Evolutionary conservation across 2,329 filamentous ascomycete species (phyloP).

Genomic region (Trichoderma asperellum): DNA sequence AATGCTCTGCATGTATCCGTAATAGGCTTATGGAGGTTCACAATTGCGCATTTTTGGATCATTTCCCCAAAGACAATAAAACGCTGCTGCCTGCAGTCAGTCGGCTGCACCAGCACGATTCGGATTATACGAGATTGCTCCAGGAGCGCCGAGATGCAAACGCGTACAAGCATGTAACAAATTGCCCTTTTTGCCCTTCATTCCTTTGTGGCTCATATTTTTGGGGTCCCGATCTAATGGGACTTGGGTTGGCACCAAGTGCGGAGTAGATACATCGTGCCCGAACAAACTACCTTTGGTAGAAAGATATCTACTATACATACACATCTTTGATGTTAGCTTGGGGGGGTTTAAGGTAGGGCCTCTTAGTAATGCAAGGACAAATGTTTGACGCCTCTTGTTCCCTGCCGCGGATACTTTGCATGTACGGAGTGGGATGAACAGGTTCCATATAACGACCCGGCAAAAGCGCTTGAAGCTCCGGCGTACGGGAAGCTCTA

Average conservation of each 20-base stretch:
- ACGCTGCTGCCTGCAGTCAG: neutral
- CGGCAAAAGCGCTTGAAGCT: neutral
- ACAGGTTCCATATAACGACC: neutral
- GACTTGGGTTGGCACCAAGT: neutral
- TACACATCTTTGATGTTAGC: neutral
- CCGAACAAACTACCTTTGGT: slow-evolving; percentile 4
- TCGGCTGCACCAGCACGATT: neutral
- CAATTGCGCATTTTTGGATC: neutral
- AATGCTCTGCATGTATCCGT: neutral
- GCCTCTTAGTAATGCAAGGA: neutral
- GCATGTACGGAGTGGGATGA: neutral
- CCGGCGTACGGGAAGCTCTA: slow-evolving; percentile 3
- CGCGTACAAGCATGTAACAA: slow-evolving; percentile 15
- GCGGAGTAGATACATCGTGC: slow-evolving; percentile 19
- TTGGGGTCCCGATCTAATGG: slow-evolving; percentile 3
- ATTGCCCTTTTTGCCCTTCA: slow-evolving; percentile 3
- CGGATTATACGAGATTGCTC: neutral
- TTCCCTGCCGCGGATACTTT: neutral
- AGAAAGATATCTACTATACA: neutral
- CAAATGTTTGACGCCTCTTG: neutral
- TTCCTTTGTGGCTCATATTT: neutral
- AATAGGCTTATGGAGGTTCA: neutral
- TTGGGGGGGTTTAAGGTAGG: neutral
- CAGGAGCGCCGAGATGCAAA: slow-evolving; percentile 20
- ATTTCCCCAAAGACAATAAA: neutral